Conservation (phyloP, 768 basidiomycete species). For the Mycena polygramma region DNA sequence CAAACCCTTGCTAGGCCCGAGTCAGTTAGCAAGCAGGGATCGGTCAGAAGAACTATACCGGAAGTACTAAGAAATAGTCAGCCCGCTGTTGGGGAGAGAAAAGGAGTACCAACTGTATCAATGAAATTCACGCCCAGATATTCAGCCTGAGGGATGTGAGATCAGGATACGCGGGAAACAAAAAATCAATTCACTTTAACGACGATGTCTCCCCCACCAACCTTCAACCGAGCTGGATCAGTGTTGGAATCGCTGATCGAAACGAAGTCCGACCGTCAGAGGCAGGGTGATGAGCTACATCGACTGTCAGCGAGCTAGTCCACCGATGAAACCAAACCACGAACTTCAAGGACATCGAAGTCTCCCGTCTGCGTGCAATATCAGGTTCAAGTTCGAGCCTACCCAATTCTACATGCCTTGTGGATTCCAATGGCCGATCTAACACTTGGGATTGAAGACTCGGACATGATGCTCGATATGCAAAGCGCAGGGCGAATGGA, state of each 20-base stretch:
- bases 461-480: constrained; percentile 14
- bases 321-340: too few species aligned
- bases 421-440: constrained; percentile 28
- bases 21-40: constrained; percentile 11
- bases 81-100: background rate
- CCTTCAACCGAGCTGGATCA: constrained; percentile 53
- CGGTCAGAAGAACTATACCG: constrained; percentile 55
- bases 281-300: constrained; percentile 25
- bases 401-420: constrained; percentile 10
- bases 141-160: constrained; percentile 57
- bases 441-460: constrained; percentile 26
- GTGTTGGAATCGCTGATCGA: background rate
- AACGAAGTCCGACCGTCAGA: constrained; percentile 17
- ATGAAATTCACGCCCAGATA: constrained; percentile 86
- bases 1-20: constrained; percentile 64
- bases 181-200: constrained; percentile 51
- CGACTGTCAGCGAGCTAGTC: background rate
- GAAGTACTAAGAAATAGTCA: constrained; percentile 59
- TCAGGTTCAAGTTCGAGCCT: background rate
- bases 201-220: constrained; percentile 61
- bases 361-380: constrained; percentile 58
- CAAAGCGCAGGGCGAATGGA: background rate
- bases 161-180: background rate
- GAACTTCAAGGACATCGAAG: constrained; percentile 65
- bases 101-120: constrained; percentile 21